Evolutionary conservation across 192 early-diverging fungal genomes (phyloP), one percentile per base, ranked within the genome.

Genomic region (Rhizophagus clarus): DNA sequence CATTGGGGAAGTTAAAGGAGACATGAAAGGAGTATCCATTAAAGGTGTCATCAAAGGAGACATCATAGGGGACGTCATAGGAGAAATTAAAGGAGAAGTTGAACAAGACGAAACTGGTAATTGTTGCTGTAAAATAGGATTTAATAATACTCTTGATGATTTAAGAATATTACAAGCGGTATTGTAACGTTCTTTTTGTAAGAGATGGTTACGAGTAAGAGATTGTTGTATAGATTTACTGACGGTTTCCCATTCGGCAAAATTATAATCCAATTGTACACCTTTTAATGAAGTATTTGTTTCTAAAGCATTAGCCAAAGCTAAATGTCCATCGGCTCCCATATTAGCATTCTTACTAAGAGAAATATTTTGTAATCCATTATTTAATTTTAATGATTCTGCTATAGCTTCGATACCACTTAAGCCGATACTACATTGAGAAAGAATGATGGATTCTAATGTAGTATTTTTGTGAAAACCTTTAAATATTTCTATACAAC

Each of bases 191-290:
- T 82, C 82, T 76, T 81, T 82, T 31, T 87, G 86, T 80, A 81
- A 83, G 31, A 87, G 78, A 79, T 85, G 82, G 60, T 87, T 87
- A 47, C 86, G 81, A 2, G 84, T 83, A 6, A 87, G 69, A 47
- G 84, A 87, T 56, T 81, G 72, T 45, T 87, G 82, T 56, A 87
- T 85, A 0, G 82, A 83, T 26, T 87, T 81, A 34, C 84, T 82
- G 14, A 87, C 63, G 0, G 68, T 47, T 56, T 85, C 84, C 63
- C 86, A 83, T 49, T 87, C 86, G 31, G 79, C 86, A n/a, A 84
- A 83, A 69, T 87, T 86, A 73, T 87, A 87, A 47, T 87, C 85
- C 24, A 87, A 76, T 66, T 86, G 83, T 10, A 87, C 76, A 24
- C 81, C 79, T 76, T 87, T 86, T 64, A 87, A 63, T 14, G 78